Evolutionary conservation across 2,329 filamentous ascomycete genomes (phyloP).

Genomic region (Chrysosporium keratinophilum): DNA sequence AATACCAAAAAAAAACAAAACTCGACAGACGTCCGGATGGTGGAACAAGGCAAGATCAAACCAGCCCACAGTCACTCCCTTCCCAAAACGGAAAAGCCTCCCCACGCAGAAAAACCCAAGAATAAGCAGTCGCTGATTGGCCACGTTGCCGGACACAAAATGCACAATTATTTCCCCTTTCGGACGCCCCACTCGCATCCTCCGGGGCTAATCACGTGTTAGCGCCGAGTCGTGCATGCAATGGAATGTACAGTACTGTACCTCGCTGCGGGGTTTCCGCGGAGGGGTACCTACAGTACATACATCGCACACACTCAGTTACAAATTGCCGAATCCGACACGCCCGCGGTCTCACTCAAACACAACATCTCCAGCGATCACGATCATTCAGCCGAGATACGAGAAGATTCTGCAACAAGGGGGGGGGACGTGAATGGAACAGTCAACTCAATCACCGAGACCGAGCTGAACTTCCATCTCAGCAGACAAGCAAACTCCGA

Average conservation of each 20-base stretch:
- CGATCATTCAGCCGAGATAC: no score
- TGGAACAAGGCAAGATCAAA: neutral
- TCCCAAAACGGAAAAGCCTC: neutral
- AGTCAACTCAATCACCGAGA: no score
- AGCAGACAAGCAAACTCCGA: no score
- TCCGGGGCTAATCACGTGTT: conserved; percentile 1
- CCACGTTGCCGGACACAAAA: neutral
- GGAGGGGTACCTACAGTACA: neutral
- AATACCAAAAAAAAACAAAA: neutral
- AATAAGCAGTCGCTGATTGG: conserved; percentile 19
- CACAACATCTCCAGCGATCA: no score
- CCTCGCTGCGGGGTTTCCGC: neutral
- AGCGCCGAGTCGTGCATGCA: no score
- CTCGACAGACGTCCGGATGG: neutral
- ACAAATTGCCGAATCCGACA: neutral
- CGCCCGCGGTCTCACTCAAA: neutral
- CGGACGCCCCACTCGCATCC: neutral
- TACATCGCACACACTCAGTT: no score
- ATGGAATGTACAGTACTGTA: no score
- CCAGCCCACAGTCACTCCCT: neutral
- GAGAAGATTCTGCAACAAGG: no score
- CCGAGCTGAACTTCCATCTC: no score
- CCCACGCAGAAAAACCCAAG: neutral
- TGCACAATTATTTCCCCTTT: conserved; percentile 5
- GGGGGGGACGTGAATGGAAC: no score